phyloP scores from a whole-genome alignment of 352 stramenopile genomes.

The Globisporangium irregulare region DNA sequence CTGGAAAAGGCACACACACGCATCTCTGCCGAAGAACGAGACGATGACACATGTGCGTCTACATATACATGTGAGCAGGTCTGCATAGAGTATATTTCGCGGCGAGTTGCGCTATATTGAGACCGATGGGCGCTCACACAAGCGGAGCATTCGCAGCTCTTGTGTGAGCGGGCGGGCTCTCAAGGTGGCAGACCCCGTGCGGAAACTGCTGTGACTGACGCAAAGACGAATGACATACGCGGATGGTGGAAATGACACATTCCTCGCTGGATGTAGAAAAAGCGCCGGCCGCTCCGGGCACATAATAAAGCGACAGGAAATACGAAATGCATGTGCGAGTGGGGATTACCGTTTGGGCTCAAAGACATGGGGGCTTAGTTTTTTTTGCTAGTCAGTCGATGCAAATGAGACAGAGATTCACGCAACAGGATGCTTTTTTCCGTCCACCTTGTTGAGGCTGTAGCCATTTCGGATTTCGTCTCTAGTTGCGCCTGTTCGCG shows the following conservation, averaged over 20 bases:
- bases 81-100: background rate
- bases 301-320: background rate
- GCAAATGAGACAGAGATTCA: constrained; percentile 3
- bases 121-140: background rate
- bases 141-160: background rate
- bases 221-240: background rate
- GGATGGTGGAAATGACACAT: background rate
- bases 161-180: background rate
- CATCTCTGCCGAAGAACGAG: background rate
- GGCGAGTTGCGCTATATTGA: background rate
- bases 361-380: background rate
- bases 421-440: constrained; percentile 1
- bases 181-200: too few species aligned
- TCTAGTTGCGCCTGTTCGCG: background rate
- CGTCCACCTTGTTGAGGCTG: background rate
- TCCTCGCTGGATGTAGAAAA: background rate
- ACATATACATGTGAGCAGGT: background rate
- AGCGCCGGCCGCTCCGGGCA: background rate
- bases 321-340: background rate
- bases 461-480: background rate
- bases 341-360: background rate
- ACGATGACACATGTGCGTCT: background rate
- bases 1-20: background rate
- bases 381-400: background rate
- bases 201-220: too few species aligned